Evolutionary conservation across 2,329 filamentous ascomycete genomes (phyloP).

Genomic region (Tolypocladium amazonense): DNA sequence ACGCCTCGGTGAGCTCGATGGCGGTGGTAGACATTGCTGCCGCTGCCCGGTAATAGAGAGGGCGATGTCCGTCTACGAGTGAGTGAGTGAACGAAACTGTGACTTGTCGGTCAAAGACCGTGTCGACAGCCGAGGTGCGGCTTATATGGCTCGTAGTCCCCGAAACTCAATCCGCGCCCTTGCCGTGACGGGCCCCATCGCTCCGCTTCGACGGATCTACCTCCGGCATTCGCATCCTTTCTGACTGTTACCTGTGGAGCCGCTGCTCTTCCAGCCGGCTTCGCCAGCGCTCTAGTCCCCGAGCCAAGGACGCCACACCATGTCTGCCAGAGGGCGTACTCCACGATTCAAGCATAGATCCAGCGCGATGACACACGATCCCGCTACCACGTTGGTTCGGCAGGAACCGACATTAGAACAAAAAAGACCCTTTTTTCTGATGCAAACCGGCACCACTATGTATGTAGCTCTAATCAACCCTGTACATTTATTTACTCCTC

Average conservation of each 20-base stretch:
- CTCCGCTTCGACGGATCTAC: too few relatives aligned
- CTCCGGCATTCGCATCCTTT: not conserved
- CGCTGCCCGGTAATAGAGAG: not conserved
- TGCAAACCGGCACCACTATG: conserved; percentile 4
- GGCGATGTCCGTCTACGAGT: not conserved
- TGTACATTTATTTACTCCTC: conserved; percentile 2
- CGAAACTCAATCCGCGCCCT: not conserved
- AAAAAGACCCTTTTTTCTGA: not conserved
- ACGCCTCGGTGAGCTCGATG: not conserved
- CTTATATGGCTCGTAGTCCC: not conserved
- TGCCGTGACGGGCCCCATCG: not conserved
- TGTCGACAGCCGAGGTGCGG: not conserved
- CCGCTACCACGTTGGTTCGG: not conserved
- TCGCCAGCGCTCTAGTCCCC: not conserved
- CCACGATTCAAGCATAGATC: not conserved
- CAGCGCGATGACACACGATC: not conserved
- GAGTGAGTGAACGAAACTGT: not conserved
- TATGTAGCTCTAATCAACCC: not conserved
- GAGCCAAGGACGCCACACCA: not conserved
- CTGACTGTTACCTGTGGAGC: not conserved
- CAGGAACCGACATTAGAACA: not conserved
- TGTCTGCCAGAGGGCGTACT: not conserved
- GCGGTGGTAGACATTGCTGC: not conserved
- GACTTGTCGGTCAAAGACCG: not conserved
- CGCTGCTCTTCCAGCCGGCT: not conserved